Evolutionary conservation across 1,284 basidiomycete genomes (phyloP).

Genomic region (Agroathelia rolfsii): DNA sequence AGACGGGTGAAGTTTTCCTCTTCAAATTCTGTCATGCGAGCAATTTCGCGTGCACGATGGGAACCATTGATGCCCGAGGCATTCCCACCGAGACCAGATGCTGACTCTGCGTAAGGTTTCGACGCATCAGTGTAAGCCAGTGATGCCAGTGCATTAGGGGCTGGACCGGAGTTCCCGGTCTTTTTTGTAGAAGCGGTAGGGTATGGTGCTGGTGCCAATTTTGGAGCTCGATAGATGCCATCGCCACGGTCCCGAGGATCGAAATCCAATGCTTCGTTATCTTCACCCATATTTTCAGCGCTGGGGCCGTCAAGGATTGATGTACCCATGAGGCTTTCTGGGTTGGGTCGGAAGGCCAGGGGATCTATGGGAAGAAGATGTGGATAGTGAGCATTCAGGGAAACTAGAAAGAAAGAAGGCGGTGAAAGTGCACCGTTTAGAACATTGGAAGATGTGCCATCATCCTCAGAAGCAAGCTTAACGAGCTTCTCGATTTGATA

Average conservation of each 20-base stretch:
- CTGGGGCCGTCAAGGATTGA: no score
- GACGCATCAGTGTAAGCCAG: constrained; percentile 59
- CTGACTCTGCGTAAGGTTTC: constrained; percentile 60
- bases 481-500: constrained; percentile 96
- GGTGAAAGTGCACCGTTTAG: constrained; percentile 51
- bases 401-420: no score
- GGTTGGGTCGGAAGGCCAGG: constrained; percentile 86
- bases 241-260: constrained; percentile 24
- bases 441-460: constrained; percentile 39
- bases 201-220: constrained; percentile 89
- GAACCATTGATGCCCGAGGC: constrained; percentile 40
- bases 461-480: constrained; percentile 57
- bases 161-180: constrained; percentile 35
- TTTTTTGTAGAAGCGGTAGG: no score
- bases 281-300: no score
- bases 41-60: constrained; percentile 67
- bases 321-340: constrained; percentile 49
- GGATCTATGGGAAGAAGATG: constrained; percentile 55
- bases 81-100: constrained; percentile 67
- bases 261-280: no score
- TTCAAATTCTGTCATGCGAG: constrained; percentile 84
- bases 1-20: constrained; percentile 93
- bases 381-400: no score
- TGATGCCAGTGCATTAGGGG: constrained; percentile 65
- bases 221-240: constrained; percentile 85